These are phyloP conservation scores for Eutypella sp. DNA, from an alignment of 2,329 filamentous ascomycete genomes.

Conservation along the genomic window DNA sequence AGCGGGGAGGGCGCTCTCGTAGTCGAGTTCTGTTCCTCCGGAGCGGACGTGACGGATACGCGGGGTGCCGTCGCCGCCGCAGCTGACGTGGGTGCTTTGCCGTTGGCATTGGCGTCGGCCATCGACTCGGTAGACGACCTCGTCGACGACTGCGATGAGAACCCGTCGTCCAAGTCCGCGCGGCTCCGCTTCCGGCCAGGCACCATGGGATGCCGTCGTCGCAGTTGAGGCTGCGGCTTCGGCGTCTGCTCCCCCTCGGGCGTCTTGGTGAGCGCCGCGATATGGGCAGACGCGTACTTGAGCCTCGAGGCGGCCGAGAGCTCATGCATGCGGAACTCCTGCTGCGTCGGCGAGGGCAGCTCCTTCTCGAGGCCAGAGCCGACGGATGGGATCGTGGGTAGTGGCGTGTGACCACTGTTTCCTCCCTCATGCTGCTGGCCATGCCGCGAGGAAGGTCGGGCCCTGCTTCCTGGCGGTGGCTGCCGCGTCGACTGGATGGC, in stretches of 20 bases:
- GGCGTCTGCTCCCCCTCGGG: background rate
- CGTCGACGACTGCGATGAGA: conserved; percentile 16
- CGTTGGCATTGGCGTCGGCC: background rate
- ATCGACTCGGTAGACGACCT: background rate
- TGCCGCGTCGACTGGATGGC: conserved; percentile 54
- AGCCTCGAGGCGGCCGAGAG: background rate
- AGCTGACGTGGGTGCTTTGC: conserved; percentile 6
- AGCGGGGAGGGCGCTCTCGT: conserved; percentile 16
- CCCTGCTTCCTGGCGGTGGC: conserved; percentile 24
- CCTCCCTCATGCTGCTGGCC: background rate
- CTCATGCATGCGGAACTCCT: conserved; percentile 3
- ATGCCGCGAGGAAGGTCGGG: background rate
- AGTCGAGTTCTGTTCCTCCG: no score
- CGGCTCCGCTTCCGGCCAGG: conserved; percentile 48
- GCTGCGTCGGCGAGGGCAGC: conserved; percentile 1
- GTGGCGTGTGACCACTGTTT: background rate
- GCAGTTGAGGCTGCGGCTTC: background rate
- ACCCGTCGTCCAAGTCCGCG: conserved; percentile 31
- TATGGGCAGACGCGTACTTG: no score
- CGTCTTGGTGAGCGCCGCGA: background rate
- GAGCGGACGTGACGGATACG: no score
- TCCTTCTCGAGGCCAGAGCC: conserved; percentile 15
- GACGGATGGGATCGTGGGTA: conserved; percentile 14
- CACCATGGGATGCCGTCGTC: background rate
- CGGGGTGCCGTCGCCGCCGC: conserved; percentile 11